Evolutionary conservation across 192 early-diverging fungal genomes (phyloP), one percentile per base, ranked within the genome.

Genomic region (Tieghemiomyces parasiticus): DNA sequence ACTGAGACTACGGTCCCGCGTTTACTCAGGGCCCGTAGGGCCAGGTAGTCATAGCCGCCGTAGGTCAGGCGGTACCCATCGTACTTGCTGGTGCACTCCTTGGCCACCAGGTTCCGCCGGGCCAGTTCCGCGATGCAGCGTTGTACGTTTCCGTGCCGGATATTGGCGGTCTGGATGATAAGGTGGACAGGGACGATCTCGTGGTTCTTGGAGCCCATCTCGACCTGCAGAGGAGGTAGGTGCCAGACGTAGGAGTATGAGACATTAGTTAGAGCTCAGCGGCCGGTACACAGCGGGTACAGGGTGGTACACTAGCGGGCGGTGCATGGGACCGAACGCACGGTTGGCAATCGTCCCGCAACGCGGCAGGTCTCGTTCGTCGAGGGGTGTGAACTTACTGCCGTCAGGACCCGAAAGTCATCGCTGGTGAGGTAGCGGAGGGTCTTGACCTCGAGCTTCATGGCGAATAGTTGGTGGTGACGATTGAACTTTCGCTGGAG

Each of bases 41-140:
- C 95, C 47, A 99, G 77, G 67, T 97, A 97, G 70, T 99, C 97
- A 76, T 95, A 99, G n/a, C 97, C 97, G 52, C 93, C 91, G 67
- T 99, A 99, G 29, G 95, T 93, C 59, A 99, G 77, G 48, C 92
- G 78, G 72, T 97, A 99, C 28, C 97, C 97, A 33, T 90, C 87
- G 72, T 99, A 71, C 55, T 74, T 78, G 55, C 69, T 56, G 59
- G 42, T 70, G 20, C 59, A 35, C 69, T 73, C 91, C 60, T 83
- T 77, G 32, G 89, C 80, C 62, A 99, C 83, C 54, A 99, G 77
- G 69, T 92, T 95, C 56, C 85, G 84, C 66, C 88, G 90, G 24
- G 91, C 85, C 24, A 99, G 74, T 60, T 92, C 88, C 58, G 81
- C 75, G 53, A 99, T 76, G 63, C 84, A 77, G 71, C 88, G 91